These are phyloP conservation scores for Amyloporia xantha DNA, from an alignment of 768 basidiomycete species.

Conservation along the genomic window DNA sequence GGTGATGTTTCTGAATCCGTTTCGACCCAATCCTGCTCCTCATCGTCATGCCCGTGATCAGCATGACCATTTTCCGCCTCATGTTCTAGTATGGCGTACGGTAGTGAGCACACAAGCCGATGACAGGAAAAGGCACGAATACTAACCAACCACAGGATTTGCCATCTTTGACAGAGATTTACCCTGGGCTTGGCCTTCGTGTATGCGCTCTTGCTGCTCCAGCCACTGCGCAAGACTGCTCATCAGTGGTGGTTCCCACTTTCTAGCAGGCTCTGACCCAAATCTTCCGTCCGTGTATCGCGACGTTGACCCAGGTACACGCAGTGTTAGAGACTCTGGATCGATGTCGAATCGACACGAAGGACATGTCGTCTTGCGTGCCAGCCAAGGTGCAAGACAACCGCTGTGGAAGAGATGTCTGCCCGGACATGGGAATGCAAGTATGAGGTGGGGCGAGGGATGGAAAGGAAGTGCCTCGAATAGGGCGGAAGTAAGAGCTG, in stretches of 20 bases:
- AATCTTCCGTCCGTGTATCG: background rate
- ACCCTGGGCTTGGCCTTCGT: background rate
- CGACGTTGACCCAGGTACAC: conserved; percentile 2
- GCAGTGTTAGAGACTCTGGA: conserved; percentile 60
- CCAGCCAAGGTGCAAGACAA: conserved; percentile 79
- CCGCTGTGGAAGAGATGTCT: conserved; percentile 69
- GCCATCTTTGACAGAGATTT: background rate
- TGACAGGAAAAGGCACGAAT: background rate
- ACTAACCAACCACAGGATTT: background rate
- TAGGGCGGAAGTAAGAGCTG: background rate
- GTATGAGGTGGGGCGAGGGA: conserved; percentile 33
- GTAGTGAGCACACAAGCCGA: background rate
- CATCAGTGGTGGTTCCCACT: conserved; percentile 17
- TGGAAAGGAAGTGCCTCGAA: conserved; percentile 16
- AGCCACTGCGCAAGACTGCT: conserved; percentile 17
- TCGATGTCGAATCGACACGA: conserved; percentile 81
- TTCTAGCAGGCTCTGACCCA: background rate
- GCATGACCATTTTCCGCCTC: background rate
- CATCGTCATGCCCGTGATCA: background rate
- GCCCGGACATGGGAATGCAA: conserved; percentile 64
- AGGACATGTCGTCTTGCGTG: conserved; percentile 76
- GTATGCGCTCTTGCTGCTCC: conserved; percentile 12
- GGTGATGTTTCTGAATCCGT: too few species aligned
- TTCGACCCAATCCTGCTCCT: too few species aligned
- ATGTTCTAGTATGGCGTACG: background rate